A percentile compares a stretch with the other conserved stretches of the same genome.
Conservation (phyloP, 176 grass and related monocot species). For the Eleusine coracana region DNA sequence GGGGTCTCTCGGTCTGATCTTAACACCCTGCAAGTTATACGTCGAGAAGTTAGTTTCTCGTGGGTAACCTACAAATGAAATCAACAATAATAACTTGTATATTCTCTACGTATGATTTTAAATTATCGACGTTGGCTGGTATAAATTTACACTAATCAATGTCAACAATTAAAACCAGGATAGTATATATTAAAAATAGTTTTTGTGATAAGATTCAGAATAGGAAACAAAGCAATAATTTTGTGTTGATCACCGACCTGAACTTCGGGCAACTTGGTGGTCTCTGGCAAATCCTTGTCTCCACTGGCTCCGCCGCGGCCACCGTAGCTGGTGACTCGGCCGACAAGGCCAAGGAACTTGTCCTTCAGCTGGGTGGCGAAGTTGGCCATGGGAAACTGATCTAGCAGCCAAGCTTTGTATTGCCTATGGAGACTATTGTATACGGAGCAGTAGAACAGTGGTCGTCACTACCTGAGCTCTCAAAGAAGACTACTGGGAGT, state of each 20-base stretch:
- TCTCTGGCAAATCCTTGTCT: conserved; percentile 18
- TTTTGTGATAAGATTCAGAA: too few relatives aligned
- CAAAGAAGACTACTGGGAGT: too few relatives aligned
- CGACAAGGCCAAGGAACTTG: conserved; percentile 30
- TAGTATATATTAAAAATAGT: too few relatives aligned
- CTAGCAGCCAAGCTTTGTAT: neutral
- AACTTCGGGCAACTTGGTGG: conserved; percentile 11
- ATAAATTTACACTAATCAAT: too few relatives aligned
- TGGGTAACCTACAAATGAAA: neutral
- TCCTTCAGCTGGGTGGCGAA: conserved; percentile 45
- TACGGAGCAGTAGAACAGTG: too few relatives aligned
- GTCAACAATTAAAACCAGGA: too few relatives aligned
- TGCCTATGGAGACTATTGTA: neutral
- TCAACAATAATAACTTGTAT: neutral
- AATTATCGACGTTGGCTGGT: too few relatives aligned
- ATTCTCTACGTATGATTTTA: too few relatives aligned
- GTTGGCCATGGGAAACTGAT: conserved; percentile 17
- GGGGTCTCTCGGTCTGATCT: conserved; percentile 38
- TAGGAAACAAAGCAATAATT: neutral
- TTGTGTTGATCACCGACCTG: neutral
- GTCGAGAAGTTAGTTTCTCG: neutral
- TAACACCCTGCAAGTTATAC: conserved; percentile 13
- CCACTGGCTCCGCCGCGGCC: neutral
- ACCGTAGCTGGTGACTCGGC: conserved; percentile 7
- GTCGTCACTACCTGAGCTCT: neutral